A percentile compares a stretch with the other conserved stretches of the same genome.
phyloP scores from a whole-genome alignment of 768 basidiomycete species.

The Cystoderma amianthinum region DNA sequence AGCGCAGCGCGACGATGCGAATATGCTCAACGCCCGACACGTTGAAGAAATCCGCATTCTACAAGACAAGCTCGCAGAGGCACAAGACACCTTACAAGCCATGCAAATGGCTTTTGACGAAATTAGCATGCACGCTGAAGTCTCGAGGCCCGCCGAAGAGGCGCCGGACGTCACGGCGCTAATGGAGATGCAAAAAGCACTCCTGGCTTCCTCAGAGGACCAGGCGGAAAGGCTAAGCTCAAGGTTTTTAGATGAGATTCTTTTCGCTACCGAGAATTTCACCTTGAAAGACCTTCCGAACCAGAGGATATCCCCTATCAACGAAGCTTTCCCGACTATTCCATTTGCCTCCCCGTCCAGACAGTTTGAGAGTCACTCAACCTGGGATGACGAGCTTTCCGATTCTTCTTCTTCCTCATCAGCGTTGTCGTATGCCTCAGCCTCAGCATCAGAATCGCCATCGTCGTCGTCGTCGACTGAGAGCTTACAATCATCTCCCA shows the following conservation, averaged over 20 bases:
- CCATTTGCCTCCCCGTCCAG: neutral
- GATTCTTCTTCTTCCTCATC: neutral
- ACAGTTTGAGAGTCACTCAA: neutral
- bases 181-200: neutral
- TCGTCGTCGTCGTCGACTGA: neutral
- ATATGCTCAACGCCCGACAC: slow-evolving; percentile 4
- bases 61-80: slow-evolving; percentile 9
- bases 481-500: neutral
- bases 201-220: neutral
- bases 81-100: slow-evolving; percentile 14
- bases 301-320: neutral
- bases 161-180: neutral
- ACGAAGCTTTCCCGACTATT: neutral
- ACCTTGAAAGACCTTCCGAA: neutral
- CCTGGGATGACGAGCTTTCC: neutral
- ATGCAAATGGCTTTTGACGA: slow-evolving; percentile 15
- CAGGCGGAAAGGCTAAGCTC: neutral
- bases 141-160: slow-evolving; percentile 1
- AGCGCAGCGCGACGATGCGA: slow-evolving; percentile 14
- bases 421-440: neutral
- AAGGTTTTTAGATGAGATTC: neutral
- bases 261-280: neutral
- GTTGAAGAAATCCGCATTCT: slow-evolving; percentile 9
- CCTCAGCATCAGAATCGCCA: neutral
- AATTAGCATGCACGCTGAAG: neutral